Base-by-base conservation (phyloP, 2,329 filamentous ascomycete species). In the Dothidotthia symphoricarpi region DNA sequence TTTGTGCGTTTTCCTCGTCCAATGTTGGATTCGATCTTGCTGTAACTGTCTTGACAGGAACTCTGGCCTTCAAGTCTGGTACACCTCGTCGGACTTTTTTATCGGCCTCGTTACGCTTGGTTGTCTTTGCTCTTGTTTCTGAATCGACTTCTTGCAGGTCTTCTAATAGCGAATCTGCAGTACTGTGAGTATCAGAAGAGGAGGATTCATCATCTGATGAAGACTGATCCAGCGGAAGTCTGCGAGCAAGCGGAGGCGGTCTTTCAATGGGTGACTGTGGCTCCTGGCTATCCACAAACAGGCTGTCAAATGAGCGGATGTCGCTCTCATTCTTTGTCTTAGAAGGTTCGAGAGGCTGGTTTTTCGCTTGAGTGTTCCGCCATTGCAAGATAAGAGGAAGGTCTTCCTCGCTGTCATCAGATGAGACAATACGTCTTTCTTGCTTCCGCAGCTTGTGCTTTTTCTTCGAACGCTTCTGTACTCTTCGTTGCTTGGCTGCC, bases 401-500 rank as follows among this genome's bases (percentile, higher is more conserved):
- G 11, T 46, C 51, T 14, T 52, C 47, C 4, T 56, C 48, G 31
- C 43, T 51, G 27, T 33, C 39, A 7, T 31, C 28, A 10, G 40
- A 16, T 15, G 33, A 12, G 16, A 13, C 32, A 24, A 33, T 11
- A 12, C 17, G 26, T 8, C 41, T 45, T 32, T 34, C 15, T 15
- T 32, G 45, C 24, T 30, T 42, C 26, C 19, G 34, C 24, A 39
- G 25, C 29, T 41, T 47, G 8, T 16, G 31, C n/a, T 53, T 49
- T 34, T 57, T 52, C 36, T 50, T 53, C 1, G 16, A 29, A 13
- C 51, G 47, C 34, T 56, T 58, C 8, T 34, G 32, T 4, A 36
- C 28, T 19, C 46, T 55, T 4, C 13, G 16, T 6, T 9, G 13
- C 28, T 41, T 49, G 13, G 37, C 45, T 14, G 14, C 33, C 1